Conservation (phyloP, 352 stramenopile genomes). For the Globisporangium nunn region DNA sequence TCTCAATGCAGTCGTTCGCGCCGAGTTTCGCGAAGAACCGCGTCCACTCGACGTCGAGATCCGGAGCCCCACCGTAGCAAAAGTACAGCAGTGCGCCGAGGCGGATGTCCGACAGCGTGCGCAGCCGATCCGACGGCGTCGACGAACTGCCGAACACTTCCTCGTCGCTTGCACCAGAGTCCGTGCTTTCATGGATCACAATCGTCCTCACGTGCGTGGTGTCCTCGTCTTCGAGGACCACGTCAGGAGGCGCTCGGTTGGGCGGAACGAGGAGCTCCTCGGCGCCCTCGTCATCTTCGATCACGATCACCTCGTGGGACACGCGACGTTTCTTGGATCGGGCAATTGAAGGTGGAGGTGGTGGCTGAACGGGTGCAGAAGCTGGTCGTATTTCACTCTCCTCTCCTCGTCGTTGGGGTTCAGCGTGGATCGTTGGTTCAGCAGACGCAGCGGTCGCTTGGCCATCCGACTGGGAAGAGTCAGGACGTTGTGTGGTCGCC, state of each 20-base stretch:
- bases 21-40: conserved; percentile 27
- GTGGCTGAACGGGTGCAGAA: background rate
- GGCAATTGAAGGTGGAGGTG: background rate
- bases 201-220: background rate
- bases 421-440: background rate
- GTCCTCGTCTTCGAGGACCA: conserved; percentile 33
- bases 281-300: conserved; percentile 48
- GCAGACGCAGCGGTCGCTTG: background rate
- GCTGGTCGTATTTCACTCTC: background rate
- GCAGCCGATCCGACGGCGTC: conserved; percentile 17
- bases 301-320: conserved; percentile 50
- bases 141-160: background rate
- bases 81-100: conserved; percentile 48
- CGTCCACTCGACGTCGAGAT: conserved; percentile 38
- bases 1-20: conserved; percentile 34
- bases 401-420: background rate
- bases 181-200: background rate
- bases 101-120: conserved; percentile 33
- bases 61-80: conserved; percentile 46
- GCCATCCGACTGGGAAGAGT: background rate
- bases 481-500: background rate
- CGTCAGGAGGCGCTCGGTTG: conserved; percentile 30
- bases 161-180: background rate
- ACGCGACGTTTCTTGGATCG: background rate
- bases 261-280: conserved; percentile 6